Base-by-base conservation (phyloP, 192 early-diverging fungal species). In the Umbelopsis vinacea region DNA sequence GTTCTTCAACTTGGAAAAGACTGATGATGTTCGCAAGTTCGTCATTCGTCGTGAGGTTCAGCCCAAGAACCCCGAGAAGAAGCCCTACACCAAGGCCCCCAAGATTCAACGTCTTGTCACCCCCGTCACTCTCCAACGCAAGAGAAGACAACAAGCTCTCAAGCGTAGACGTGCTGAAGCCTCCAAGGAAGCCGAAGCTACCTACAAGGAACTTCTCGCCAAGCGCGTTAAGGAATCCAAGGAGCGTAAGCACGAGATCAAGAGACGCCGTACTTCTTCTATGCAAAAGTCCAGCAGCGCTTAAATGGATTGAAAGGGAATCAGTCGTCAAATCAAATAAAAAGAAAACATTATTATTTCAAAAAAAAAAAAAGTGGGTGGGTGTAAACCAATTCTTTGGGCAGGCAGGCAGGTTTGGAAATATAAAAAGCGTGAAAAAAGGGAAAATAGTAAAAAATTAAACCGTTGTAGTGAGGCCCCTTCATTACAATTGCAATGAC, bases 81-180 rank as follows among this genome's bases (percentile, higher is more conserved):
- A 96, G 91, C 84, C 92, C 71, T 91, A 89, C 90, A 93, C 96
- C 88, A 99, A 99, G 93, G 96, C 85, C 63, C 85, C 85, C 76
- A 96, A 96, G 88, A 98, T 99, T 89, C 97, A 99, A 88, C 94
- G 97, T 77, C 88, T 99, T 76, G 95, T 99, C 72, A 99, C 97
- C 76, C 97, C 97, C 78, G 85, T 93, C 75, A 96, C 94, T 70
- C 89, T 98, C 74, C 96, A 98, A 89, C 93, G 95, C 86, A 96
- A 96, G 90, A 91, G 97, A 78, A 91, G 92, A 82, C 87, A 88
- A 70, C 77, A 86, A 69, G 91, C 96, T 79, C 83, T 95, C 81
- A 98, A 99, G 94, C 88, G 87, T 78, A 87, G 90, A 85, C 90
- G 89, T 79, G 82, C 89, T 70, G 90, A 91, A 82, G 89, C 89